Percentiles rank a stretch among this genome's conserved stretches.
Evolutionary conservation across 257 asterid species (phyloP).

Genomic region (Nemophila menziesii): DNA sequence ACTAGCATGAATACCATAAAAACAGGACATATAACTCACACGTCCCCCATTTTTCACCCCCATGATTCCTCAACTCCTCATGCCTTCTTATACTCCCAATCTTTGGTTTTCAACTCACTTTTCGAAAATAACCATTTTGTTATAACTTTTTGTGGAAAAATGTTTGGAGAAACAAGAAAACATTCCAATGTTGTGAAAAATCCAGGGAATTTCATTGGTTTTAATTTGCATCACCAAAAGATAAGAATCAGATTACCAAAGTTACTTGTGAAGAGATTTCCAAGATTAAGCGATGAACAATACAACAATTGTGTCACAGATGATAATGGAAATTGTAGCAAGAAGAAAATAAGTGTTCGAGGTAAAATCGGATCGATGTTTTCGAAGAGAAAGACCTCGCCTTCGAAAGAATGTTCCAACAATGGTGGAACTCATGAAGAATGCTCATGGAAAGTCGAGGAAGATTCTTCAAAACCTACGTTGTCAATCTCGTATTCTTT

Average conservation of each 20-base stretch:
- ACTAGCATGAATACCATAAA: neutral
- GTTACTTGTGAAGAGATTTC: conserved; percentile 1
- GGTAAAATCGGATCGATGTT: neutral
- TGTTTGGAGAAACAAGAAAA: too few relatives aligned
- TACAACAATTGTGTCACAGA: neutral
- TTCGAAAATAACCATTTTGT: too few relatives aligned
- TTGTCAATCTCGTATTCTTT: neutral
- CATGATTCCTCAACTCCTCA: neutral
- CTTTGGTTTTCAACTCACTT: too few relatives aligned
- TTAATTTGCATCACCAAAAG: too few relatives aligned
- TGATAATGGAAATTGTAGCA: neutral
- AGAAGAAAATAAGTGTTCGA: neutral
- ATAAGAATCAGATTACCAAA: conserved; percentile 9
- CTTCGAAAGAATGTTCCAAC: neutral
- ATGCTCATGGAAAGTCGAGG: neutral
- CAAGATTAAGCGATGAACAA: neutral
- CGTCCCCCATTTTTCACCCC: neutral
- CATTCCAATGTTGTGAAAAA: too few relatives aligned
- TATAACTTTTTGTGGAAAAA: too few relatives aligned
- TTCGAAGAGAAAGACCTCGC: neutral
- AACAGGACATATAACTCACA: neutral
- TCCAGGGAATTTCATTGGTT: too few relatives aligned
- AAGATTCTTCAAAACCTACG: neutral
- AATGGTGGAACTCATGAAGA: neutral
- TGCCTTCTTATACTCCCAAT: neutral